Evolutionary conservation across 352 stramenopile genomes (phyloP), one percentile per base, ranked within the genome.

Genomic region (Phytophthora pisi): DNA sequence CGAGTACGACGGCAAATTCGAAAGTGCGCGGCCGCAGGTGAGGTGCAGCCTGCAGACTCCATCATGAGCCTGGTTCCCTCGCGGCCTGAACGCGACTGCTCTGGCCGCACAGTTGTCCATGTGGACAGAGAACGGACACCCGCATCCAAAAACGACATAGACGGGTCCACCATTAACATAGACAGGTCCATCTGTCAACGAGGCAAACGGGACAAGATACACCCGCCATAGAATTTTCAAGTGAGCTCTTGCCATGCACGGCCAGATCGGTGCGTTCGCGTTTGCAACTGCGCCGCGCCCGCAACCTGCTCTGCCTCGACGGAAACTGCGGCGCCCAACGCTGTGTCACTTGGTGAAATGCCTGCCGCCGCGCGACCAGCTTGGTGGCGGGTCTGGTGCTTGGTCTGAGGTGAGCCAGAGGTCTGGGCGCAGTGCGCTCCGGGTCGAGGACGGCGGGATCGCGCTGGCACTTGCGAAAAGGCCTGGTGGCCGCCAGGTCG

Each of bases 1-100:
- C 67, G 50, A 70, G 67, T 66, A 74, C 66, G 63, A 70, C 63
- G 68, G 64, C 67, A 68, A 79, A 76, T 71, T 79, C 59, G 72
- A 50, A 76, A 79, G 59, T 79, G 72, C 64, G 11, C 30, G 59
- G 34, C 4, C 23, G 34, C 8, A 28, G 45, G 38, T 38, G 31
- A 38, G 47, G 40, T 63, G 28, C 62, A n/a, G 47, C 24, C 31
- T 38, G 31, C 31, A 38, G 31, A 38, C 31, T 38, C 8, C 9
- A 38, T 10, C 31, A 38, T 46, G 55, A 24, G n/a, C 42, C 38
- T 43, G 28, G 51, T 30, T 55, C 54, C 61, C 36, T 69, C 61
- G 24, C 5, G 45, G 49, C 13, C 61, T 69, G 61, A 55, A 38
- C 62, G 55, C 18, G 18, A 65, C 62, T 70, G 62, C 62, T 59